A percentile compares a stretch with the other conserved stretches of the same genome.
These are phyloP conservation scores for Trichoderma virens DNA, from an alignment of 495 filamentous ascomycete genomes.

Conservation along the genomic window DNA sequence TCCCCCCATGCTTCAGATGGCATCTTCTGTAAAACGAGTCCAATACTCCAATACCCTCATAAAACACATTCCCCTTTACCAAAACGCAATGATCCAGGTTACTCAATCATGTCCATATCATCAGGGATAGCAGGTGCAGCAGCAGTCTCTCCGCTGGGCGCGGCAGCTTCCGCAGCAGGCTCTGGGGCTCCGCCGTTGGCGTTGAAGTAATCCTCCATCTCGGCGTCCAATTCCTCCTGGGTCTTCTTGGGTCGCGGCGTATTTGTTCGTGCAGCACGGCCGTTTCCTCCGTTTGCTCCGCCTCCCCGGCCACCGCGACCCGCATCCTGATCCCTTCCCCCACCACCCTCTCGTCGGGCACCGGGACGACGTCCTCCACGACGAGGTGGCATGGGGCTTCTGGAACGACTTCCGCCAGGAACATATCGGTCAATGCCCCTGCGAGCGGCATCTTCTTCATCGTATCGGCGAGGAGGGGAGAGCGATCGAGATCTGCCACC, in stretches of 20 bases:
- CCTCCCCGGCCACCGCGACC: conserved; percentile 26
- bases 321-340: conserved; percentile 25
- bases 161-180: conserved; percentile 12
- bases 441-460: conserved; percentile 60
- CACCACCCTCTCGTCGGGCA: conserved; percentile 34
- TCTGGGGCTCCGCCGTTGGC: conserved; percentile 5
- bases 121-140: conserved; percentile 11
- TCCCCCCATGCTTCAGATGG: not conserved
- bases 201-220: conserved; percentile 90
- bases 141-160: not conserved
- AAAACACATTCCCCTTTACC: not conserved
- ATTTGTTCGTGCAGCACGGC: not conserved
- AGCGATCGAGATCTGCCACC: conserved; percentile 40
- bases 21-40: not conserved
- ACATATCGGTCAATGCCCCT: conserved; percentile 80
- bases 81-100: not conserved
- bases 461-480: conserved; percentile 49
- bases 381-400: conserved; percentile 37
- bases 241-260: conserved; percentile 70
- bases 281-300: conserved; percentile 23
- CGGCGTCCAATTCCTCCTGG: conserved; percentile 82
- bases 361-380: conserved; percentile 48
- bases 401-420: conserved; percentile 51
- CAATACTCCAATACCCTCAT: not conserved
- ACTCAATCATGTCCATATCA: conserved; percentile 28